phyloP scores from a whole-genome alignment of 305 asterid genomes.

The Fraxinus nigra region DNA sequence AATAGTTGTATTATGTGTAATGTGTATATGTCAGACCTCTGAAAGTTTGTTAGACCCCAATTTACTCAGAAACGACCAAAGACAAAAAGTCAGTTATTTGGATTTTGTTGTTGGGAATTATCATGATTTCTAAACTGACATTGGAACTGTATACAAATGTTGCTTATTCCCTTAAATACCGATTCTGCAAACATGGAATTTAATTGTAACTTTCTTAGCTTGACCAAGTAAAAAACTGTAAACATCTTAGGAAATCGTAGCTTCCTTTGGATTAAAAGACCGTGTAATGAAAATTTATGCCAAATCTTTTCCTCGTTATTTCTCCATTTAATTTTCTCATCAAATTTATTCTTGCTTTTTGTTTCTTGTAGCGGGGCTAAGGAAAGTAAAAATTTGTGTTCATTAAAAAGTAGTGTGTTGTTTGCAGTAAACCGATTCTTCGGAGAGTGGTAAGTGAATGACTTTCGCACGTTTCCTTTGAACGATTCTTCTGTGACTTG shows the following conservation, averaged over 20 bases:
- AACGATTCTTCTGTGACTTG: not conserved
- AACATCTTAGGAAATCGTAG: conserved; percentile 3
- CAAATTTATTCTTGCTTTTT: not conserved
- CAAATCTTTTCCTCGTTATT: conserved; percentile 1
- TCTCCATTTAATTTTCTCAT: conserved; percentile 2
- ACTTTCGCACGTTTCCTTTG: not conserved
- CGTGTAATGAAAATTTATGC: not conserved
- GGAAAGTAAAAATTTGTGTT: not conserved
- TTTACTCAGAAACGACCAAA: not conserved
- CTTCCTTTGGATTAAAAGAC: not conserved
- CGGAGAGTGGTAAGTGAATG: conserved; percentile 80
- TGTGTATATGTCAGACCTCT: not conserved
- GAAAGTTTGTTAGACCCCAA: not conserved
- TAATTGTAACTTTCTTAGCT: not conserved
- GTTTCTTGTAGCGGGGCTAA: conserved; percentile 1
- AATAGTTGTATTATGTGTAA: not conserved
- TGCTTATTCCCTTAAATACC: not conserved
- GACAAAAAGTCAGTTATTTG: not conserved
- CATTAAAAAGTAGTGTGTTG: conserved; percentile 6
- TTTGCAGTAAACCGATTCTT: conserved; percentile 88
- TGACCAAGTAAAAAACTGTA: not conserved
- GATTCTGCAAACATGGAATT: conserved; percentile 1
- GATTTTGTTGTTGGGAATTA: not conserved
- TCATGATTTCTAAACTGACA: not conserved
- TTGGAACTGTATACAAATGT: not conserved